phyloP scores from a whole-genome alignment of 139 green algal species.

The Chlamydomonas incerta region DNA sequence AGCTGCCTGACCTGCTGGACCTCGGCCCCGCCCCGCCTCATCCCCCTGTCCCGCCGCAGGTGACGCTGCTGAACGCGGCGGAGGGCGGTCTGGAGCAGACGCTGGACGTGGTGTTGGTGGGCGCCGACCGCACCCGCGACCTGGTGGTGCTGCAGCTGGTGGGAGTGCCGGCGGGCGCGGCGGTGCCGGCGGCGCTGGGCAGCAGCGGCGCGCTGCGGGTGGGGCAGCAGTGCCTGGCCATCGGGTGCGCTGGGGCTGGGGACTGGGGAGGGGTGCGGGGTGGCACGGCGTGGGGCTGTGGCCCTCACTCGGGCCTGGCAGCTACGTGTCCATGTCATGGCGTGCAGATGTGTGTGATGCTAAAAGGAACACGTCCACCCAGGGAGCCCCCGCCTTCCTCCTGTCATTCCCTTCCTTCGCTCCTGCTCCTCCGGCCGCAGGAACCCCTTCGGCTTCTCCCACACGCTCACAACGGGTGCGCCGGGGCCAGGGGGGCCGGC shows the following conservation, averaged over 20 bases:
- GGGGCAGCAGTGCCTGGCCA: constrained; percentile 80
- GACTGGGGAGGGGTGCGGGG: background rate
- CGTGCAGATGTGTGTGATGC: too few species aligned
- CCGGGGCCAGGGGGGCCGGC: background rate
- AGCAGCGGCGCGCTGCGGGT: constrained; percentile 64
- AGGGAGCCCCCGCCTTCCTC: too few species aligned
- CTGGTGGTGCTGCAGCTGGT: constrained; percentile 77
- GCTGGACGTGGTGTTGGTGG: constrained; percentile 74
- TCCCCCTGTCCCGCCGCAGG: constrained; percentile 67
- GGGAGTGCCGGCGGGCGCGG: constrained; percentile 16
- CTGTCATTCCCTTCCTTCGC: too few species aligned
- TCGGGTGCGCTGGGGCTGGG: constrained; percentile 47
- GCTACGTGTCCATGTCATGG: too few species aligned
- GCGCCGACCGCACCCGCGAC: constrained; percentile 73
- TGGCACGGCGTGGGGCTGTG: too few species aligned
- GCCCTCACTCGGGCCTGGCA: too few species aligned
- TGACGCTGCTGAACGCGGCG: constrained; percentile 70
- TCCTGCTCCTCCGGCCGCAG: constrained; percentile 52
- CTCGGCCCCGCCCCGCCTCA: constrained; percentile 64
- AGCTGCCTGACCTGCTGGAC: too few species aligned
- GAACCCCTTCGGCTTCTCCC: constrained; percentile 91
- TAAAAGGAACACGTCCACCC: too few species aligned
- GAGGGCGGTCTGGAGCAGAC: constrained; percentile 69
- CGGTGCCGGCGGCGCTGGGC: constrained; percentile 67
- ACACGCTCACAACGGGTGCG: constrained; percentile 83